Base-by-base conservation (phyloP, 2,329 filamentous ascomycete species). In the Emergomyces pasteurianus region DNA sequence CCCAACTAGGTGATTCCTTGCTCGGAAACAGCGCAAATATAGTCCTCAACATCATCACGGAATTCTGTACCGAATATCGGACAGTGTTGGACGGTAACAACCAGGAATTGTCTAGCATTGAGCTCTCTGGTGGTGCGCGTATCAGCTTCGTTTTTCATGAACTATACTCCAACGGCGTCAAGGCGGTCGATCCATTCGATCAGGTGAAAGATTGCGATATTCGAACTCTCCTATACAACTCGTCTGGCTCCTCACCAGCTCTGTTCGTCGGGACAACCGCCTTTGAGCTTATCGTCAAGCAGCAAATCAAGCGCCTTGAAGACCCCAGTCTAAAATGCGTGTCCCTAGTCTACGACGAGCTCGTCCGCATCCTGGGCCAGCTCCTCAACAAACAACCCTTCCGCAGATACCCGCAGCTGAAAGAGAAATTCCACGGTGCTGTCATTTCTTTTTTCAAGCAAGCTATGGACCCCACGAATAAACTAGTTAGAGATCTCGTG, bases 121-220 rank as follows among this genome's bases (percentile, higher is more conserved):
- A 99, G 75, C 82, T 99, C 63, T 97, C 94, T 6, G 94, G 94
- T 65, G 94, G 94, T 79, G 94, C 94, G 59, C 88, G 94, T 84
- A 99, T 99, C 74, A 96, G 91, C 73, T 99, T 99, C 72, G 94
- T 99, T 53, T 99, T 97, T 83, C 94, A 99, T 77, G 94, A 99
- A 75, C 82, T 99, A 18, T 99, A 99, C 78, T 87, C 91, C 61
- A 97, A 97, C 73, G 94, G 94, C 78, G 84, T 99, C 73, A 97
- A 97, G 81, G 92, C 94, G 1, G 87, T 99, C 50, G 95, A 99
- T 75, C 94, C 94, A 42, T 99, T 99, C 73, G 94, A 99, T 69
- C 83, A 92, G 65, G 91, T 97, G 75, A 99, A 97, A 79, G 94
- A 99, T 74, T 86, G 92, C 63, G 94, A 99, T 71, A 99, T 99